Base-by-base conservation (phyloP, 2,329 filamentous ascomycete species). In the Falciphora oryzae region DNA sequence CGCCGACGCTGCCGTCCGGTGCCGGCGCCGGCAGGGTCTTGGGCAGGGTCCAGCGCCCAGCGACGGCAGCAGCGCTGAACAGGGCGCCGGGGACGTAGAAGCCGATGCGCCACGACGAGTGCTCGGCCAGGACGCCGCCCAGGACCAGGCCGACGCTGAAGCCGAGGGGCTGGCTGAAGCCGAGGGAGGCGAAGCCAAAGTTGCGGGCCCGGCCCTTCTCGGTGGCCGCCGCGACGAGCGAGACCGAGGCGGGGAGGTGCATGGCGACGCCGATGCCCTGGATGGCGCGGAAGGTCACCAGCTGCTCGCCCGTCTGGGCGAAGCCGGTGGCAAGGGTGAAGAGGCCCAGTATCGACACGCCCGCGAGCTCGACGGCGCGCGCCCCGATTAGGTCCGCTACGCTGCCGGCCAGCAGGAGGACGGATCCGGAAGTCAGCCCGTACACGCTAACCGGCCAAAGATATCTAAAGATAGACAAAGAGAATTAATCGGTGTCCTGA, bases 101-200 rank as follows among this genome's bases (percentile, higher is more conserved):
- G 4, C 77, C 79, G 1, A 75, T 73, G 4, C 81, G 73, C 82
- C 82, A 84, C 1, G 80, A 81, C 11, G 56, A 38, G 0, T 74
- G 76, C 58, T 82, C 78, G 7, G 79, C 73, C 16, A 84, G 71
- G 1, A 84, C 70, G 16, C 83, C 83, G 13, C 78, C 81, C 0
- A 83, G 67, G 1, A 85, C 78, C 0, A 85, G 70, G 0, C 83
- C 83, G 11, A 83, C 68, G 0, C 79, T 81, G 67, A 83, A 85
- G 0, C 82, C 83, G 0, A 84, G 70, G 0, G 80, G 78, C 64
- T 80, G 77, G 57, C 77, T 78, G 28, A 81, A 69, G 0, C 82
- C 80, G 7, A 82, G 65, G 64, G 76, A 80, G 0, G 78, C 71
- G 66, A 81, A 81, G 0, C 71, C 77, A 2, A 80, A 63, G 63